These are phyloP conservation scores for Prunus campanulata DNA, from an alignment of 306 rosid genomes.

Conservation along the genomic window DNA sequence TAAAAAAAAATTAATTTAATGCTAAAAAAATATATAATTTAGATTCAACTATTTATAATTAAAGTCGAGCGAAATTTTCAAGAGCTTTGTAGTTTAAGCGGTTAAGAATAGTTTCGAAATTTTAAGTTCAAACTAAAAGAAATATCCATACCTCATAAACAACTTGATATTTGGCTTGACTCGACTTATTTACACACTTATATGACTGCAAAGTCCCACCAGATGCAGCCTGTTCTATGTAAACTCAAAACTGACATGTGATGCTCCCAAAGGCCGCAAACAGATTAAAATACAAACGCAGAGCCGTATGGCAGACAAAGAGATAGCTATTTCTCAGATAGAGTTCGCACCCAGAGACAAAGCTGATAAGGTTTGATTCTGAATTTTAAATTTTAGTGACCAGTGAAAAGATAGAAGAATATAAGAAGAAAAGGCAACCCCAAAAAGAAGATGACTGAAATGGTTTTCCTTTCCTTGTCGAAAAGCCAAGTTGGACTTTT, in stretches of 20 bases:
- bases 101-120: no score
- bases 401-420: background rate
- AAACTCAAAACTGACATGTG: background rate
- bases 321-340: background rate
- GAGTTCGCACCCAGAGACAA: slow-evolving; percentile 23
- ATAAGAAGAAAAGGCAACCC: background rate
- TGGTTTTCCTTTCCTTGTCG: slow-evolving; percentile 26
- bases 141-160: no score
- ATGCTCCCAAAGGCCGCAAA: background rate
- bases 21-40: no score
- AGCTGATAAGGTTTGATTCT: slow-evolving; percentile 5
- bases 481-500: slow-evolving; percentile 46
- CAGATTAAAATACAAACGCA: background rate
- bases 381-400: slow-evolving; percentile 22
- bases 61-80: no score
- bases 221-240: background rate
- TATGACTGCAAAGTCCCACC: no score
- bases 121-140: no score
- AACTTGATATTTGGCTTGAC: no score
- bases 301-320: slow-evolving; percentile 1
- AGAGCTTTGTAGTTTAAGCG: no score
- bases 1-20: no score
- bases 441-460: background rate
- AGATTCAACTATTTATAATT: no score
- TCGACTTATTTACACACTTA: no score